Percentiles rank a stretch among this genome's conserved stretches.
phyloP scores from a whole-genome alignment of 805 yeast species.

The Ogataea trehaloabstinens region DNA sequence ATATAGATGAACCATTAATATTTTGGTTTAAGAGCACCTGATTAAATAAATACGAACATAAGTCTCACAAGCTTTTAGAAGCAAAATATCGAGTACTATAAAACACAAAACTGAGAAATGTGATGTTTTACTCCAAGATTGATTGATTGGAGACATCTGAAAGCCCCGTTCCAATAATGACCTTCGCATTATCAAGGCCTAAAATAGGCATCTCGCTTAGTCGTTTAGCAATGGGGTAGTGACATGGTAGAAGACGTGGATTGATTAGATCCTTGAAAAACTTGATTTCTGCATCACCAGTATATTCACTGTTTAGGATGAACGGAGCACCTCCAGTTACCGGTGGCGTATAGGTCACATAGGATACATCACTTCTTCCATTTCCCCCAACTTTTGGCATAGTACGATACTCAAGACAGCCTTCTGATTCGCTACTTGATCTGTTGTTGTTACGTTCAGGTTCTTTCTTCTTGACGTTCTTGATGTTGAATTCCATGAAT shows the following conservation, averaged over 20 bases:
- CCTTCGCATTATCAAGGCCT: slow-evolving; percentile 5
- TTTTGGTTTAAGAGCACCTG: too few species aligned
- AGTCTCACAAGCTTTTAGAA: too few species aligned
- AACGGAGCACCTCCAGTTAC: slow-evolving; percentile 10
- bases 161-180: slow-evolving; percentile 6
- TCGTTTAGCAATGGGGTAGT: slow-evolving; percentile 9
- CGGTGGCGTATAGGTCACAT: slow-evolving; percentile 9
- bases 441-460: neutral
- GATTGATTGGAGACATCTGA: slow-evolving; percentile 10
- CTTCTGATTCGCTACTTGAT: slow-evolving; percentile 1
- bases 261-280: slow-evolving; percentile 7
- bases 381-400: slow-evolving; percentile 12
- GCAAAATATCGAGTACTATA: too few species aligned
- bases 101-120: too few species aligned
- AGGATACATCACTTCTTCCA: slow-evolving; percentile 5
- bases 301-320: slow-evolving; percentile 5
- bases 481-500: slow-evolving; percentile 8
- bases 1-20: too few species aligned
- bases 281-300: slow-evolving; percentile 7
- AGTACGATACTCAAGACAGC: slow-evolving; percentile 6
- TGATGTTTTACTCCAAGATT: slow-evolving; percentile 2
- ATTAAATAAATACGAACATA: too few species aligned
- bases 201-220: slow-evolving; percentile 10
- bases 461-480: slow-evolving; percentile 5
- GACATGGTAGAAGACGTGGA: slow-evolving; percentile 10